Base-by-base conservation (phyloP, 768 basidiomycete species). In the Naematelia aurantialba region DNA sequence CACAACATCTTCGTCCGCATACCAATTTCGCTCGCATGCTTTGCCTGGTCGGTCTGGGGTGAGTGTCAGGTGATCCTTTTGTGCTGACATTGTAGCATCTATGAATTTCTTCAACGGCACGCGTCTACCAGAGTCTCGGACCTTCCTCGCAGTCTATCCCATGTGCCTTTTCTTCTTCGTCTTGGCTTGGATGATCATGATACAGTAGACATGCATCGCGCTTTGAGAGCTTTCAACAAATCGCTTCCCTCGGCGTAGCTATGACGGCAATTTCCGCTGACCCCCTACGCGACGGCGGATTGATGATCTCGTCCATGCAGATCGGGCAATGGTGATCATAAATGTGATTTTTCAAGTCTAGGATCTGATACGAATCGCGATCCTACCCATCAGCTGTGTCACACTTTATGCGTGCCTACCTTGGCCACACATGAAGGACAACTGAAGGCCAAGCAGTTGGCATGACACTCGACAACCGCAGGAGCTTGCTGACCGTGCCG, bases 31-130 rank as follows among this genome's bases (percentile, higher is more conserved):
- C 75, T 94, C 25, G 81, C 86, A 19, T 88, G 90, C 12, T 94
- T 91, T 88, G 91, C 82, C 34, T 98, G 94, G 94, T 90, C 87
- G 75, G 88, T 96, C 58, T 98, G 92, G 91, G 94, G 93, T 97
- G 71, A 59, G 84, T 76, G n/a, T 17, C 46, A 50, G 5, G 27
- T 50, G n/a, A 10, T 30, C 13, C 5, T 12, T 21, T 46, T 27
- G 24, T 34, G 24, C 52, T 14, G 24, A 13, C 50, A 8, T 4
- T 17, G 2, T 56, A 96, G 92, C 93, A 1, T 88, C 91, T 19
- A 87, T 94, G 50, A 94, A 94, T 78, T 96, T 96, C 79, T 81
- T 98, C 67, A 92, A 91, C 65, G 93, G 94, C 11, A 94, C 92
- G 0, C 89, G 89, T 79, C 89, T 98, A 63, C 91, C 89, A 62